Conservation (phyloP, 2,329 filamentous ascomycete species). For the Nemania sp. region DNA sequence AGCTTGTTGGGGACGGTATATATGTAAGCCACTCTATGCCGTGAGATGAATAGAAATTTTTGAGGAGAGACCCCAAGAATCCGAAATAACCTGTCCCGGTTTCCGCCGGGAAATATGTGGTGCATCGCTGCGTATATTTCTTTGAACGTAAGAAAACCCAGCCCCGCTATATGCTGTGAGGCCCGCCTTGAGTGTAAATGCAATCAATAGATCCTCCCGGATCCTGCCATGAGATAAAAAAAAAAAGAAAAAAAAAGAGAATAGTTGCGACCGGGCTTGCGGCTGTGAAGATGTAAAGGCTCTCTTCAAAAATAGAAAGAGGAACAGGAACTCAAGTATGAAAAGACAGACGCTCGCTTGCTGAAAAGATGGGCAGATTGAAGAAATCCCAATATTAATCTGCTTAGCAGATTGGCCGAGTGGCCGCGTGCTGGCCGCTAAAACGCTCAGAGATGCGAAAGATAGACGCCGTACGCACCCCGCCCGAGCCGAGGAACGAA, state of each 20-base stretch:
- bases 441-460: slow-evolving; percentile 33
- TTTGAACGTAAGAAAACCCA: slow-evolving; percentile 46
- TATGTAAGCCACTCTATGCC: slow-evolving; percentile 49
- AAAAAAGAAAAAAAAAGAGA: slow-evolving; percentile 41
- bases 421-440: slow-evolving; percentile 41
- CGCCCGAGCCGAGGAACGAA: slow-evolving; percentile 28
- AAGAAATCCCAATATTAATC: slow-evolving; percentile 36
- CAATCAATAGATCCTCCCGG: slow-evolving; percentile 55
- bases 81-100: slow-evolving; percentile 50
- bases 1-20: slow-evolving; percentile 44
- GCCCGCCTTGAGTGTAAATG: slow-evolving; percentile 57
- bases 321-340: slow-evolving; percentile 31
- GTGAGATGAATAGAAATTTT: slow-evolving; percentile 40
- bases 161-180: slow-evolving; percentile 50
- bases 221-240: slow-evolving; percentile 58
- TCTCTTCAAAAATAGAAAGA: slow-evolving; percentile 24
- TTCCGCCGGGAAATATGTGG: slow-evolving; percentile 49
- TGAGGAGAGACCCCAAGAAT: slow-evolving; percentile 47
- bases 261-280: slow-evolving; percentile 52
- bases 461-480: slow-evolving; percentile 31
- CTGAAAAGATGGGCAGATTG: slow-evolving; percentile 34
- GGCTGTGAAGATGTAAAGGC: slow-evolving; percentile 45
- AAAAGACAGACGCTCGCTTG: slow-evolving; percentile 47
- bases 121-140: slow-evolving; percentile 68
- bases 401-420: slow-evolving; percentile 34